Base-by-base conservation (phyloP, 257 asterid genomes). In the Solanum commersonii region DNA sequence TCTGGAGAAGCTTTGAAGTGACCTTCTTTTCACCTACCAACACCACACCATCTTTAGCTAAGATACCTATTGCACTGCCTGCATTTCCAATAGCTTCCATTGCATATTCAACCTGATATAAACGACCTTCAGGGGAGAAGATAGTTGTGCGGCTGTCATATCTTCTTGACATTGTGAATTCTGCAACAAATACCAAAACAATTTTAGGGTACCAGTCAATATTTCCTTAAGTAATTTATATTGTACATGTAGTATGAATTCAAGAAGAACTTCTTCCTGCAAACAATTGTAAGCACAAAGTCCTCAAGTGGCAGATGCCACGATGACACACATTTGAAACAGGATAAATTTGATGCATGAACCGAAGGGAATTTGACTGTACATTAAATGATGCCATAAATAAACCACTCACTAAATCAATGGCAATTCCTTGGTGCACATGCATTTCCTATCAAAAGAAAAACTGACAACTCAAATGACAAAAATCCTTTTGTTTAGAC, bases 41-140 rank as follows among this genome's bases (percentile, higher is more conserved):
- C 37, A 78, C 82, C 8, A 87, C 89, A 18, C 89, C 89, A 33
- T 87, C 89, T 79, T 87, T 87, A 37, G 89, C 74, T 63, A 78
- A 59, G 34, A 87, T 37, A 15, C 86, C 89, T 76, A 87, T 87
- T 20, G 89, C 89, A 59, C 89, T 87, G 1, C 89, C 89, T 25
- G 89, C 89, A 77, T 87, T 87, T 33, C 89, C 89, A 29, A 87
- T 87, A 34, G 89, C 89, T n/a, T 87, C 89, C 87, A 87, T 87
- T 67, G 89, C 89, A 81, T 65, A 87, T 79, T 87, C 89, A 65
- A 87, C 89, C 83, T 87, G 89, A 60, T 79, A 81, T 31, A 87
- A 42, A 81, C 83, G 89, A 67, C 89, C 89, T 87, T 87, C 89
- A 31, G 89, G 89, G 79, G 89, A 87, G 83, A 87, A 87, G 52